Conservation (phyloP, 768 basidiomycete genomes). For the Rhodotorula toruloides region DNA sequence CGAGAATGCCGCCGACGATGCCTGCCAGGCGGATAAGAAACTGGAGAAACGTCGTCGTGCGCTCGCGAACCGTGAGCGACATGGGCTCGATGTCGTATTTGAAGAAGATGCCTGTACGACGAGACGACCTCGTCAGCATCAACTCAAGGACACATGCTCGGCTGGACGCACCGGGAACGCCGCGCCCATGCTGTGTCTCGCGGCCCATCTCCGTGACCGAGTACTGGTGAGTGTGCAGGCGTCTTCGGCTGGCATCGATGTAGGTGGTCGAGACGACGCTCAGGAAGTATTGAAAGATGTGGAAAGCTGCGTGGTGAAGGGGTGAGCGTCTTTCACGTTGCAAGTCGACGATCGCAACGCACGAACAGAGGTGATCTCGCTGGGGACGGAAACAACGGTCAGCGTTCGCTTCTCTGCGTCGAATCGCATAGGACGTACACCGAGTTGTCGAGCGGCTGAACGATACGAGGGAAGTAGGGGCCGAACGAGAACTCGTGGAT, state of each 20-base stretch:
- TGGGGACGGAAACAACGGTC: slow-evolving; percentile 8
- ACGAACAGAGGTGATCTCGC: slow-evolving; percentile 34
- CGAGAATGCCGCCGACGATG: slow-evolving; percentile 85
- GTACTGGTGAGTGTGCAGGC: slow-evolving; percentile 72
- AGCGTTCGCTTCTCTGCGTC: slow-evolving; percentile 52
- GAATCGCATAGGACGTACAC: slow-evolving; percentile 66
- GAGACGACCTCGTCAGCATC: not conserved
- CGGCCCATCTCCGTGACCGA: slow-evolving; percentile 89
- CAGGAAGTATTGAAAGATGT: slow-evolving; percentile 79
- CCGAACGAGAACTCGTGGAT: slow-evolving; percentile 97
- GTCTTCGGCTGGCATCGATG: slow-evolving; percentile 51
- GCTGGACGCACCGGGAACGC: slow-evolving; percentile 59
- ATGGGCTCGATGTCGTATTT: slow-evolving; percentile 95
- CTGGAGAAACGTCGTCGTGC: slow-evolving; percentile 74
- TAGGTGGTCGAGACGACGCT: slow-evolving; percentile 95
- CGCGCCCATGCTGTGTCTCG: slow-evolving; percentile 64
- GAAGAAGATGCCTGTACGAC: slow-evolving; percentile 69
- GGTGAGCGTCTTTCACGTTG: not conserved
- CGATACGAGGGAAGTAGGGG: slow-evolving; percentile 89
- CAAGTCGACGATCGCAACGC: slow-evolving; percentile 17
- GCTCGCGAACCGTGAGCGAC: slow-evolving; percentile 74
- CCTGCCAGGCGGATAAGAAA: slow-evolving; percentile 78
- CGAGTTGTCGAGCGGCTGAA: slow-evolving; percentile 83
- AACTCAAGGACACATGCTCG: not conserved
- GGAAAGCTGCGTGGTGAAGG: slow-evolving; percentile 1